Evolutionary conservation across 1,284 basidiomycete genomes (phyloP).

Genomic region (Marasmius tenuissimus): DNA sequence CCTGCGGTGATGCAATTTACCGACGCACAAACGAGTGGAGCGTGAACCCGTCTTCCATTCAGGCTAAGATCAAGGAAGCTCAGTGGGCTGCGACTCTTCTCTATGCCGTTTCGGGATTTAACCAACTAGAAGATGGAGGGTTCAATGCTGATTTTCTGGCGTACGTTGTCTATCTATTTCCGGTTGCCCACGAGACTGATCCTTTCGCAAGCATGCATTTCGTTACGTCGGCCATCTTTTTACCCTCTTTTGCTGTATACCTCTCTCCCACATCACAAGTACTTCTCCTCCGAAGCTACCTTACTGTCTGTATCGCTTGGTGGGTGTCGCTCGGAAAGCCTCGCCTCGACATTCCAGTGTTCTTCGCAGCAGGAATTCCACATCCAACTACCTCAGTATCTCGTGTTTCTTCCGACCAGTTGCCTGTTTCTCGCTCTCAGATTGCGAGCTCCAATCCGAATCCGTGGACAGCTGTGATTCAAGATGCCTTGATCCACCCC

Average conservation of each 20-base stretch:
- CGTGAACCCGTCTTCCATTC: background rate
- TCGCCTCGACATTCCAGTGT: background rate
- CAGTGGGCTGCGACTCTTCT: background rate
- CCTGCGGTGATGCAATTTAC: background rate
- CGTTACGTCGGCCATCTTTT: background rate
- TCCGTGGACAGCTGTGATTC: background rate
- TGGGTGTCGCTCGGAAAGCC: conserved; percentile 1
- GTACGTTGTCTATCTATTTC: background rate
- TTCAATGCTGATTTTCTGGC: background rate
- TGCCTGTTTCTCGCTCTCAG: background rate
- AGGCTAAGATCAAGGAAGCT: background rate
- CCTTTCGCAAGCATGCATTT: background rate
- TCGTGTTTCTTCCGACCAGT: background rate
- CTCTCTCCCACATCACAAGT: background rate
- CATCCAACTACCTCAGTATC: background rate
- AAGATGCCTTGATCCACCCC: background rate
- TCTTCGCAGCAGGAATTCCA: background rate
- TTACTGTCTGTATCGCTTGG: conserved; percentile 5
- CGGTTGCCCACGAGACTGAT: background rate
- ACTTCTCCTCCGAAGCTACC: background rate
- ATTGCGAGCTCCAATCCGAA: background rate
- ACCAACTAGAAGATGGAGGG: background rate
- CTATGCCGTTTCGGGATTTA: background rate
- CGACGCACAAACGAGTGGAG: background rate
- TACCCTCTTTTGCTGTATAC: background rate